phyloP scores from a whole-genome alignment of 345 rosid species.

The Citrus hindsii region DNA sequence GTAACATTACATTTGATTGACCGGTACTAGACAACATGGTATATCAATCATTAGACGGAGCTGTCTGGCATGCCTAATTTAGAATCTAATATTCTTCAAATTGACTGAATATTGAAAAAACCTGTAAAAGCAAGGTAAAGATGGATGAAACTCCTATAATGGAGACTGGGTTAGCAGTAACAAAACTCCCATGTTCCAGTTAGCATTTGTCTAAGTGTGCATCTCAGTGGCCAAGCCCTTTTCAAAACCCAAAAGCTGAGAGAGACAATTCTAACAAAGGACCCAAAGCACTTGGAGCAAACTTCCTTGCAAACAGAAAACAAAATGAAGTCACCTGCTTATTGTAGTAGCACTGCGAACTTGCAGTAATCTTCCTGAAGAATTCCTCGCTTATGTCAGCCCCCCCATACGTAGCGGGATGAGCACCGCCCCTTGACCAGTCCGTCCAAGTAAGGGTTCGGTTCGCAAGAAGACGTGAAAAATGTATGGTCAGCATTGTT shows the following conservation, averaged over 20 bases:
- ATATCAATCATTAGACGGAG: neutral
- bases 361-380: conserved; percentile 44
- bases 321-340: conserved; percentile 45
- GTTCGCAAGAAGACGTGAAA: conserved; percentile 63
- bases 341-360: conserved; percentile 53
- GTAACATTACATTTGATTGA: neutral
- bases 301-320: conserved; percentile 76
- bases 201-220: neutral
- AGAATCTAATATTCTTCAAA: neutral
- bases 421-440: conserved; percentile 94
- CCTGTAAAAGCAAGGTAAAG: neutral
- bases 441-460: conserved; percentile 79
- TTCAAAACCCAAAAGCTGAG: conserved; percentile 45
- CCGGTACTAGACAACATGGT: neutral
- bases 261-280: conserved; percentile 53
- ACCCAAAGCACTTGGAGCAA: conserved; percentile 73
- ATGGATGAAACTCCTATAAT: neutral
- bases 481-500: conserved; percentile 67
- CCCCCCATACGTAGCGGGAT: conserved; percentile 75
- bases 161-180: neutral
- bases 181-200: neutral
- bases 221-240: neutral
- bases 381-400: conserved; percentile 54
- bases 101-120: neutral
- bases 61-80: neutral